phyloP scores from a whole-genome alignment of 768 basidiomycete genomes.

The Tylopilus intermedius region DNA sequence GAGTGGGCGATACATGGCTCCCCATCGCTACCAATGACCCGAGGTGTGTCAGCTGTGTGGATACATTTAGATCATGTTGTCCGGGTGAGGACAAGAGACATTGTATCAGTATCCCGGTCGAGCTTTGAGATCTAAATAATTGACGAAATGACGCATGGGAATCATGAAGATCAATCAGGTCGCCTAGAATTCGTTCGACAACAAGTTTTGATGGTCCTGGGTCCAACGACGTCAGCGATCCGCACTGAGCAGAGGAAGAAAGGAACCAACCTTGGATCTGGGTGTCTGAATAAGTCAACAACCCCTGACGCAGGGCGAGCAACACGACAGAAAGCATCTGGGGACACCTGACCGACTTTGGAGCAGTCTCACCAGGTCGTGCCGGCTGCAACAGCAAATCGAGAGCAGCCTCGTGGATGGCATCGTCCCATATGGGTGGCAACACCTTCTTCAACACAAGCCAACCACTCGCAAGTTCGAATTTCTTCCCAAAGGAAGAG shows the following conservation, averaged over 20 bases:
- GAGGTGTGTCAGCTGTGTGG: slow-evolving; percentile 69
- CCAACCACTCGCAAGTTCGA: slow-evolving; percentile 86
- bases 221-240: neutral
- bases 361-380: neutral
- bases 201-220: slow-evolving; percentile 22
- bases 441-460: slow-evolving; percentile 63
- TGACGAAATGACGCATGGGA: slow-evolving; percentile 63
- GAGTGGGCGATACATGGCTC: slow-evolving; percentile 47
- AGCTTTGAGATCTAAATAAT: slow-evolving; percentile 67
- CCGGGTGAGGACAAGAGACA: slow-evolving; percentile 48
- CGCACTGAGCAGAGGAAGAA: neutral
- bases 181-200: slow-evolving; percentile 46
- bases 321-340: slow-evolving; percentile 72
- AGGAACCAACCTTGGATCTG: slow-evolving; percentile 13
- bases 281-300: slow-evolving; percentile 26
- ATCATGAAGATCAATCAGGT: slow-evolving; percentile 64
- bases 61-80: slow-evolving; percentile 26
- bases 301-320: slow-evolving; percentile 61
- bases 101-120: slow-evolving; percentile 62
- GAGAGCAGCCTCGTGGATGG: slow-evolving; percentile 64
- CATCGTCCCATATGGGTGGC: slow-evolving; percentile 62
- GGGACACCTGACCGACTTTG: slow-evolving; percentile 48
- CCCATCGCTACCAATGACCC: slow-evolving; percentile 65
- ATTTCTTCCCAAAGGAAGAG: slow-evolving; percentile 68
- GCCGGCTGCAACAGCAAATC: slow-evolving; percentile 60